phyloP scores from a whole-genome alignment of 371 early-diverging fungal genomes.

The Mortierella sp. region DNA sequence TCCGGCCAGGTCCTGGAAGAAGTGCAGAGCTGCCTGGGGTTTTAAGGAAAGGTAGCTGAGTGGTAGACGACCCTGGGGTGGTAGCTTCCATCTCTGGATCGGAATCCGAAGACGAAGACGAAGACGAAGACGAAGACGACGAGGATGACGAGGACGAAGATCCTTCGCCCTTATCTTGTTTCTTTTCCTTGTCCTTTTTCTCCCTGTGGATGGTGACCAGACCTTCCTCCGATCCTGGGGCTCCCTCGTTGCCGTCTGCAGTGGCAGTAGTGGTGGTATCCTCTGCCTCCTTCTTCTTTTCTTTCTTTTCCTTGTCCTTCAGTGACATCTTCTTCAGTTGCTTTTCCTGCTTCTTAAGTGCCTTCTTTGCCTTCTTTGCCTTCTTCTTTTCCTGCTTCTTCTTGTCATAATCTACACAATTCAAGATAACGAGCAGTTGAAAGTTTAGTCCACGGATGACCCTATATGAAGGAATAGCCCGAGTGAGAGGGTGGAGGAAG shows the following conservation, averaged over 20 bases:
- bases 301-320: constrained; percentile 9
- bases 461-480: too few relatives aligned
- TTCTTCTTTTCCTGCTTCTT: constrained; percentile 45
- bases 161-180: constrained; percentile 9
- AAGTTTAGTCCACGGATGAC: too few relatives aligned
- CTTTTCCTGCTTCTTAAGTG: constrained; percentile 43
- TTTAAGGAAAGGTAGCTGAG: constrained; percentile 24
- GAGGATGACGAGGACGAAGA: constrained; percentile 21
- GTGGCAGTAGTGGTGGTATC: neutral
- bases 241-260: neutral
- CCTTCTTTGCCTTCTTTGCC: constrained; percentile 50
- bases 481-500: neutral
- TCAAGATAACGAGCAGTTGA: too few relatives aligned
- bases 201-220: constrained; percentile 33
- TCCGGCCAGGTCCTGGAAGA: constrained; percentile 48
- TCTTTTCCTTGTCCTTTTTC: constrained; percentile 30
- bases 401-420: constrained; percentile 35
- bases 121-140: constrained; percentile 42
- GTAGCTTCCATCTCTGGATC: constrained; percentile 31
- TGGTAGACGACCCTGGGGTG: constrained; percentile 17
- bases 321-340: constrained; percentile 24
- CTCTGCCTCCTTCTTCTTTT: constrained; percentile 14
- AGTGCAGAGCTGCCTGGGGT: constrained; percentile 23
- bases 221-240: constrained; percentile 12
- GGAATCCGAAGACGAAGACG: constrained; percentile 42